Percentiles rank a stretch among this genome's conserved stretches.
Evolutionary conservation across 371 early-diverging fungal genomes (phyloP).

Genomic region (Rhizomucor miehei): DNA sequence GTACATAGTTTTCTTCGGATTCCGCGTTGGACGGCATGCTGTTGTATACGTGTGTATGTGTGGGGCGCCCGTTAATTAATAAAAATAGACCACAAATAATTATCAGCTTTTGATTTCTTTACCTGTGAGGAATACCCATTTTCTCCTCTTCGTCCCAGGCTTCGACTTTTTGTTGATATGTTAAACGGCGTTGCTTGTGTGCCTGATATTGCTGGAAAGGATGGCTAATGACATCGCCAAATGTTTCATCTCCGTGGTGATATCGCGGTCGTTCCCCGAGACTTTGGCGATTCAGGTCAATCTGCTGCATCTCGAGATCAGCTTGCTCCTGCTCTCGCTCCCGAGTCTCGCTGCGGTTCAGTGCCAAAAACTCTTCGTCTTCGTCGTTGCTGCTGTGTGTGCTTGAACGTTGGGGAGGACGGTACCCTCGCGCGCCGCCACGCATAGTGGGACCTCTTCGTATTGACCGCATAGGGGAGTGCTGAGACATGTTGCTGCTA

Average conservation of each 20-base stretch:
- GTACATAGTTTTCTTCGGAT: slow-evolving; percentile 2
- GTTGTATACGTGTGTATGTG: neutral
- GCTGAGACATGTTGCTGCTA: slow-evolving; percentile 2
- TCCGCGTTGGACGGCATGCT: neutral
- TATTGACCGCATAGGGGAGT: slow-evolving; percentile 10
- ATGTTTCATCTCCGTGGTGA: slow-evolving; percentile 44
- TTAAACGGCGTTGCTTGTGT: slow-evolving; percentile 28
- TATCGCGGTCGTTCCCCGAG: slow-evolving; percentile 16
- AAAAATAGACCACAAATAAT: too few species aligned
- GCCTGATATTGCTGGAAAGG: slow-evolving; percentile 36
- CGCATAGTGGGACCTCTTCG: slow-evolving; percentile 37
- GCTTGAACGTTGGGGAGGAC: slow-evolving; percentile 25
- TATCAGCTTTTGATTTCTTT: too few species aligned
- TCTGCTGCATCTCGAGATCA: slow-evolving; percentile 21
- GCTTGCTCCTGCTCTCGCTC: slow-evolving; percentile 4
- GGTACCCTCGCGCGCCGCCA: slow-evolving; percentile 18
- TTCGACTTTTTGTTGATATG: slow-evolving; percentile 16
- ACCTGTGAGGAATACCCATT: neutral
- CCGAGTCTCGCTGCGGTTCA: slow-evolving; percentile 6
- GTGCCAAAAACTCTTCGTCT: slow-evolving; percentile 32
- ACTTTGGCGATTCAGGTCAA: slow-evolving; percentile 9
- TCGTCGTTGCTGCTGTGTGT: slow-evolving; percentile 10
- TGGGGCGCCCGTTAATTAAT: neutral
- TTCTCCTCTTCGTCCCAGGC: slow-evolving; percentile 17
- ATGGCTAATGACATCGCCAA: slow-evolving; percentile 40